These are phyloP conservation scores for Mikania micrantha DNA, from an alignment of 129 eudicot species.

Conservation along the genomic window DNA sequence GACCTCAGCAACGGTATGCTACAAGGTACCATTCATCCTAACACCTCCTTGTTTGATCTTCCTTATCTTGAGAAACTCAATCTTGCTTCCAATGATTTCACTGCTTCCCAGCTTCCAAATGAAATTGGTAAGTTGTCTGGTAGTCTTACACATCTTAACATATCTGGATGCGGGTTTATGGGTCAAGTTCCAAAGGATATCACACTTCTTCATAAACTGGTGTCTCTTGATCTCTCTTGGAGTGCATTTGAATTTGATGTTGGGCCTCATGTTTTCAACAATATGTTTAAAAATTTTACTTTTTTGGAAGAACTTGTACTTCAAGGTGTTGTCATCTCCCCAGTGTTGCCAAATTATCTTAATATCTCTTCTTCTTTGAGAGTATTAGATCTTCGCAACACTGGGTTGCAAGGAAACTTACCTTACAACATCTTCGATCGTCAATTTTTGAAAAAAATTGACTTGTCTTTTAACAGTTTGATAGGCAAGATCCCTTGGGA, in stretches of 20 bases:
- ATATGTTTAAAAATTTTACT: no score
- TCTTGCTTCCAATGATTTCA: constrained; percentile 26
- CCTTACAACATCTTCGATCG: no score
- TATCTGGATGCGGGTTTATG: constrained; percentile 6
- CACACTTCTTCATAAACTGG: constrained; percentile 5
- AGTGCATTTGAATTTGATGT: neutral
- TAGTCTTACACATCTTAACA: constrained; percentile 24
- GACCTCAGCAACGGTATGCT: constrained; percentile 35
- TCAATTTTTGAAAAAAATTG: no score
- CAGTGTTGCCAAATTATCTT: no score
- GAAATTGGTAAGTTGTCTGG: constrained; percentile 4
- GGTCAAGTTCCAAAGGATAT: constrained; percentile 10
- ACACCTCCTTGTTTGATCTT: constrained; percentile 23
- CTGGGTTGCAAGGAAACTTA: no score
- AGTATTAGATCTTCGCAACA: no score
- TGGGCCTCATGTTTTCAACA: neutral
- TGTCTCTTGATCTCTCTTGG: constrained; percentile 16
- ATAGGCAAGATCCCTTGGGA: no score
- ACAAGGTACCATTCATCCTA: constrained; percentile 22
- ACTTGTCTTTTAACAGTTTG: no score
- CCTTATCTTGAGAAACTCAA: constrained; percentile 19
- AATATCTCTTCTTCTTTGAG: no score
- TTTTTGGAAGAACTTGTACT: neutral
- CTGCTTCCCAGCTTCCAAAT: constrained; percentile 12
- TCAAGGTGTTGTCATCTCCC: no score